These are phyloP conservation scores for Citrus maxima DNA, from an alignment of 345 rosid genomes.

Conservation along the genomic window DNA sequence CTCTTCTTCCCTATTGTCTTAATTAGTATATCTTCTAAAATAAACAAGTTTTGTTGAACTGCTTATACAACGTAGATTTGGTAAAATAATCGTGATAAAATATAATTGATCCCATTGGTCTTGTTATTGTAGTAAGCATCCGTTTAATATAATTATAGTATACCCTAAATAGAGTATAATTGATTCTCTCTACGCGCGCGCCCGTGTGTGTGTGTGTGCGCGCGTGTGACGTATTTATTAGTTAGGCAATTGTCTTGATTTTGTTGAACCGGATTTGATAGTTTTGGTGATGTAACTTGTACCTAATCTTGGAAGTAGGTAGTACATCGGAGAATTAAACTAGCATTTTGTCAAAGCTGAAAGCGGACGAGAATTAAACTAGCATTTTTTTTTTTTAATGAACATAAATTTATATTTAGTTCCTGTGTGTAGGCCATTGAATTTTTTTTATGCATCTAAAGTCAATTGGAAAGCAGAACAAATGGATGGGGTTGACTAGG, in stretches of 20 bases:
- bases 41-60: conserved; percentile 28
- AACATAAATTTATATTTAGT: background rate
- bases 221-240: background rate
- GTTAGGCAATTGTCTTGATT: conserved; percentile 21
- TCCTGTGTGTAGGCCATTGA: background rate
- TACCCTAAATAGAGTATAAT: background rate
- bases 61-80: conserved; percentile 23
- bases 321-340: background rate
- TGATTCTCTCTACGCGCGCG: too few relatives aligned
- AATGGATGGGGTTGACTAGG: background rate
- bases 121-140: background rate
- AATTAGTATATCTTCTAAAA: background rate
- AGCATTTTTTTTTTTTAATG: background rate
- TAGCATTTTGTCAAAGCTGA: conserved; percentile 11
- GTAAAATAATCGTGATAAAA: conserved; percentile 31
- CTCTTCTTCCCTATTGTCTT: background rate
- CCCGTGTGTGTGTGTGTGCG: too few relatives aligned
- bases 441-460: background rate
- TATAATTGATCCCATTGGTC: background rate
- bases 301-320: conserved; percentile 40
- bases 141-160: background rate
- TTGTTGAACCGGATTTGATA: conserved; percentile 16
- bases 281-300: conserved; percentile 25
- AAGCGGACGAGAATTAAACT: background rate
- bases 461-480: conserved; percentile 9